These are phyloP conservation scores for Begonia peltatifolia DNA, from an alignment of 306 rosid genomes.

Conservation along the genomic window DNA sequence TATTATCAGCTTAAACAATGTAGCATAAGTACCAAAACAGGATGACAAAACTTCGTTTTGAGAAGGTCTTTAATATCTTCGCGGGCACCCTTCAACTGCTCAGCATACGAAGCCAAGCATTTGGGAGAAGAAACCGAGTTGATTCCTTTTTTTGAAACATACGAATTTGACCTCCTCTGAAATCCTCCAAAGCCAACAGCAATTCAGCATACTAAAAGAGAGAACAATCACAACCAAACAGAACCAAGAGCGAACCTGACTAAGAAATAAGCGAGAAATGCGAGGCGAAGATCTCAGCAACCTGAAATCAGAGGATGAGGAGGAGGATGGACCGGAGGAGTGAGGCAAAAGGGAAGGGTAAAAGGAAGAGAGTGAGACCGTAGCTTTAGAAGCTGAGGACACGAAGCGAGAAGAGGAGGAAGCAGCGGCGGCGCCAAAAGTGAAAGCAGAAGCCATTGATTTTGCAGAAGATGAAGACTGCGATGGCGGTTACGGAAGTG, in stretches of 20 bases:
- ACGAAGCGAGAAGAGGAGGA: slow-evolving; percentile 30
- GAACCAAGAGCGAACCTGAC: slow-evolving; percentile 31
- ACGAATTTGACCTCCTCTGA: slow-evolving; percentile 35
- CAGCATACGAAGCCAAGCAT: slow-evolving; percentile 59
- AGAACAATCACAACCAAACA: neutral
- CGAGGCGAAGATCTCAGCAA: slow-evolving; percentile 47
- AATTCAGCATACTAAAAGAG: neutral
- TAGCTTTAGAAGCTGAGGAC: slow-evolving; percentile 31
- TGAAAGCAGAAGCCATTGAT: slow-evolving; percentile 25
- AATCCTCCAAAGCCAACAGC: neutral
- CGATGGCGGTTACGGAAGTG: slow-evolving; percentile 21
- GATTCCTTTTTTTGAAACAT: slow-evolving; percentile 30
- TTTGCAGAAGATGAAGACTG: slow-evolving; percentile 9
- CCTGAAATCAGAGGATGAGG: slow-evolving; percentile 23
- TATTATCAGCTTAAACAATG: neutral
- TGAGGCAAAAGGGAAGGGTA: slow-evolving; percentile 9
- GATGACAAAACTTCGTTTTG: slow-evolving; percentile 64
- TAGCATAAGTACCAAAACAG: slow-evolving; percentile 39
- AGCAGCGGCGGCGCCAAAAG: slow-evolving; percentile 16
- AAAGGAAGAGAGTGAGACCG: slow-evolving; percentile 22
- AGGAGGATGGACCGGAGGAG: slow-evolving; percentile 4
- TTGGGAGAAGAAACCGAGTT: slow-evolving; percentile 34
- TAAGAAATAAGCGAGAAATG: slow-evolving; percentile 52
- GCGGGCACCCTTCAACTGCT: slow-evolving; percentile 62
- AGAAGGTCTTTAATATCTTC: slow-evolving; percentile 80